These are phyloP conservation scores for Diaporthe sp. DNA, from an alignment of 2,329 filamentous ascomycete species.

Conservation along the genomic window DNA sequence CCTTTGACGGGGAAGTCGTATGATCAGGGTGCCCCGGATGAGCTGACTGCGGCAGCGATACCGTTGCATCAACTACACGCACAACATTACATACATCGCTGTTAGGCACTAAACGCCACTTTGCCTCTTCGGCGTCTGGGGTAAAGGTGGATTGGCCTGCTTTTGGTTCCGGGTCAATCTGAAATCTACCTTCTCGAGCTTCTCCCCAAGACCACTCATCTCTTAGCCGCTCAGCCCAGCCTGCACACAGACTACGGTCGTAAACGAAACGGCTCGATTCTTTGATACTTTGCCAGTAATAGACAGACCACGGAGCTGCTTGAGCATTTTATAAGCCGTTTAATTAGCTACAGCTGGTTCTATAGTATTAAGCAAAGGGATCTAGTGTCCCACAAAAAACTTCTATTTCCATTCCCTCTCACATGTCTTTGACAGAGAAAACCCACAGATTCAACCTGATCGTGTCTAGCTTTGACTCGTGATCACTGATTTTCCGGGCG, in stretches of 20 bases:
- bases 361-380: background rate
- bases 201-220: background rate
- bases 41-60: slow-evolving; percentile 31
- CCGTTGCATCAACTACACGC: background rate
- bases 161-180: slow-evolving; percentile 27
- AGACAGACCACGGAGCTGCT: background rate
- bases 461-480: background rate
- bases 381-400: background rate
- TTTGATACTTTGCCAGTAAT: background rate
- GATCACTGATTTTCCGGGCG: background rate
- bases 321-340: background rate
- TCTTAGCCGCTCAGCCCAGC: background rate
- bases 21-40: slow-evolving; percentile 39
- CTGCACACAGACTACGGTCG: background rate
- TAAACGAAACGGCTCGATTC: slow-evolving; percentile 1
- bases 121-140: background rate
- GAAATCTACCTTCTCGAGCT: slow-evolving; percentile 9
- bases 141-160: slow-evolving; percentile 25
- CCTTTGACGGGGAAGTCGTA: slow-evolving; percentile 37
- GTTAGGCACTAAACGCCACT: background rate
- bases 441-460: background rate
- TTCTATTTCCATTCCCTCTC: no score
- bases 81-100: background rate
- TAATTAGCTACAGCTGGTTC: background rate
- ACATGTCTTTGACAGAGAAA: background rate